phyloP scores from a whole-genome alignment of 441 rosid genomes.

The Eutrema salsugineum region DNA sequence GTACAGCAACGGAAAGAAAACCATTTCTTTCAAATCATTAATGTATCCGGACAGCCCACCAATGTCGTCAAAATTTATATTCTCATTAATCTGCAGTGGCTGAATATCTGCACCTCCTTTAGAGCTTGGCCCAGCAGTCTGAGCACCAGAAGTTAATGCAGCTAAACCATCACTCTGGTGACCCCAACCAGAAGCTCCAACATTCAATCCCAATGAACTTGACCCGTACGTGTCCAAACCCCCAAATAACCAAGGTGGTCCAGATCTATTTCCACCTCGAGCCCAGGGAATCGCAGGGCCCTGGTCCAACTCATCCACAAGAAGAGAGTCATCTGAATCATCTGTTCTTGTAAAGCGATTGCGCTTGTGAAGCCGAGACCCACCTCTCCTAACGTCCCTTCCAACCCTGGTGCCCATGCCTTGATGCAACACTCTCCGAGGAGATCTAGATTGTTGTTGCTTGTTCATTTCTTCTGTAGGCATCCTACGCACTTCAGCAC shows the following conservation, averaged over 20 bases:
- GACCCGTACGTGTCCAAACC: conserved; percentile 91
- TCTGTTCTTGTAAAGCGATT: conserved; percentile 80
- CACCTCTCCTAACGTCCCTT: conserved; percentile 91
- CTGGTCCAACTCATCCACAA: conserved; percentile 98
- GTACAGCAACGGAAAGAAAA: conserved; percentile 93
- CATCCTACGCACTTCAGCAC: conserved; percentile 87
- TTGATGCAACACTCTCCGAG: conserved; percentile 93
- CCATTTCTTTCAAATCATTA: conserved; percentile 99
- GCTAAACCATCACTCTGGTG: conserved; percentile 91
- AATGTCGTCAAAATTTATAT: conserved; percentile 91
- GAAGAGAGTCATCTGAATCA: conserved; percentile 99
- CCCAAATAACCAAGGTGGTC: conserved; percentile 97
- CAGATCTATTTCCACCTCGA: conserved; percentile 93
- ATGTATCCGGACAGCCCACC: conserved; percentile 96
- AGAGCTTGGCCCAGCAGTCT: conserved; percentile 99
- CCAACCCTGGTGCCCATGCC: conserved; percentile 90
- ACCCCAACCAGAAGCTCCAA: conserved; percentile 99
- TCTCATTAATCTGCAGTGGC: conserved; percentile 95
- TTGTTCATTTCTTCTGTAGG: conserved; percentile 78
- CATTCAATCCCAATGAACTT: conserved; percentile 78
- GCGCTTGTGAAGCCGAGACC: conserved; percentile 93
- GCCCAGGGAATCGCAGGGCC: conserved; percentile 97
- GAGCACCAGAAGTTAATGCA: conserved; percentile 76
- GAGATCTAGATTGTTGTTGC: conserved; percentile 86
- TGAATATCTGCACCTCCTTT: conserved; percentile 99